Percentiles rank a stretch among this genome's conserved stretches.
Evolutionary conservation across 2,329 filamentous ascomycete species (phyloP).

Genomic region (Colletotrichum sp.): DNA sequence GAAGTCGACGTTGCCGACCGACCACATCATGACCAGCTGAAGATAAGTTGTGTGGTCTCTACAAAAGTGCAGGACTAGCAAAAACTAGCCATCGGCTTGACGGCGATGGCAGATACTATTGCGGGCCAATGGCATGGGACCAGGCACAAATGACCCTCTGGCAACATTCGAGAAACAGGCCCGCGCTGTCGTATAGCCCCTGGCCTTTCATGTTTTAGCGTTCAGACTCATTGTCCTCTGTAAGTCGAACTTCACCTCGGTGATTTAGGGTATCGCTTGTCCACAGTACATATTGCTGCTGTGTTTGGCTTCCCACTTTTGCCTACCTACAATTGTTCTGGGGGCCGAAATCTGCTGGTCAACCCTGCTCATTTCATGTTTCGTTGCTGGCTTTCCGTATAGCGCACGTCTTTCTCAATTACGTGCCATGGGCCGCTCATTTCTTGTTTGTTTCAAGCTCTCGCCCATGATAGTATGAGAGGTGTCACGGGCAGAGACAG

Average conservation of each 20-base stretch:
- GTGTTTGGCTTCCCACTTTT: neutral
- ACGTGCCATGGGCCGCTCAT: neutral
- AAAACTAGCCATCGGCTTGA: neutral
- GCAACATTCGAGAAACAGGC: neutral
- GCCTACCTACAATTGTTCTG: neutral
- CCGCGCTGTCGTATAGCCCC: neutral
- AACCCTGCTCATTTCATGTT: neutral
- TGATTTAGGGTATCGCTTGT: neutral
- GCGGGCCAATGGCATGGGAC: neutral
- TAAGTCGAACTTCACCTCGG: neutral
- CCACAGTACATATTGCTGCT: neutral
- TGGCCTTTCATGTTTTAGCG: neutral
- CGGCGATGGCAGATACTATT: neutral
- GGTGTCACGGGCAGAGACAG: neutral
- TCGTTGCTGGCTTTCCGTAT: neutral
- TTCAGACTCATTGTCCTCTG: neutral
- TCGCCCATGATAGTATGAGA: neutral
- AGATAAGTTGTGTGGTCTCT: neutral
- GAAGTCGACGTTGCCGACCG: neutral
- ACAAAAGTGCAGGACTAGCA: neutral
- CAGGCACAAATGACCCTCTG: neutral
- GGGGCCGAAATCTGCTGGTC: neutral
- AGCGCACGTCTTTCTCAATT: neutral
- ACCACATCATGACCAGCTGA: neutral
- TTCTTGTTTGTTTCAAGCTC: slow-evolving; percentile 1